phyloP scores from a whole-genome alignment of 2,329 filamentous ascomycete genomes.

The Macroventuria anomochaeta region DNA sequence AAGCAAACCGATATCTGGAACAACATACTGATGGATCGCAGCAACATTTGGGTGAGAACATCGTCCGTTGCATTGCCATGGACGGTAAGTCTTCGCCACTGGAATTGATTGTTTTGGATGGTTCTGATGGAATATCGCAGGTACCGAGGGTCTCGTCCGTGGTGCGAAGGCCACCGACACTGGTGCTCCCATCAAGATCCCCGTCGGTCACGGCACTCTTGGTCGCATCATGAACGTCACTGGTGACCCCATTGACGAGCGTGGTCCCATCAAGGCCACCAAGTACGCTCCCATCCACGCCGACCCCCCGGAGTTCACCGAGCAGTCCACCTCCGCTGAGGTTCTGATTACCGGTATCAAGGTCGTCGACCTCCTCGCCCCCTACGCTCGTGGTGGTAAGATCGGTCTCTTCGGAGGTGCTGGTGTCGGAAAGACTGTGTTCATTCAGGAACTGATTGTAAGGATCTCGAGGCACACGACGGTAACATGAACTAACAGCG shows the following conservation, averaged over 20 bases:
- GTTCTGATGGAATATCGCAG: constrained; percentile 55
- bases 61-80: constrained; percentile 99
- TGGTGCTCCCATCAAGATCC: constrained; percentile 93
- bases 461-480: constrained; percentile 33
- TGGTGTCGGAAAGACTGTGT: constrained; percentile 99
- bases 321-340: constrained; percentile 96
- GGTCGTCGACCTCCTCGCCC: constrained; percentile 98
- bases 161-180: constrained; percentile 85
- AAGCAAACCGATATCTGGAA: constrained; percentile 30
- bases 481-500: constrained; percentile 33
- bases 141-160: constrained; percentile 99
- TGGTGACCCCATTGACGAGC: constrained; percentile 99
- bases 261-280: constrained; percentile 93
- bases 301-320: constrained; percentile 88
- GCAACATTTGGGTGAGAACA: constrained; percentile 99
- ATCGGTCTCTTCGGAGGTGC: constrained; percentile 99
- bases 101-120: constrained; percentile 2
- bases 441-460: constrained; percentile 99
- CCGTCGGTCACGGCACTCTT: constrained; percentile 90
- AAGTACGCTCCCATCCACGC: constrained; percentile 92
- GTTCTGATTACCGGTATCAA: constrained; percentile 99
- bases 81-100: constrained; percentile 72
- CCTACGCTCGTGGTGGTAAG: constrained; percentile 99
- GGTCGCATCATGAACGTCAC: constrained; percentile 99
- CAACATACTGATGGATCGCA: constrained; percentile 52